phyloP scores from a whole-genome alignment of 805 yeast genomes.

The Tetrapisispora pingtungensis region DNA sequence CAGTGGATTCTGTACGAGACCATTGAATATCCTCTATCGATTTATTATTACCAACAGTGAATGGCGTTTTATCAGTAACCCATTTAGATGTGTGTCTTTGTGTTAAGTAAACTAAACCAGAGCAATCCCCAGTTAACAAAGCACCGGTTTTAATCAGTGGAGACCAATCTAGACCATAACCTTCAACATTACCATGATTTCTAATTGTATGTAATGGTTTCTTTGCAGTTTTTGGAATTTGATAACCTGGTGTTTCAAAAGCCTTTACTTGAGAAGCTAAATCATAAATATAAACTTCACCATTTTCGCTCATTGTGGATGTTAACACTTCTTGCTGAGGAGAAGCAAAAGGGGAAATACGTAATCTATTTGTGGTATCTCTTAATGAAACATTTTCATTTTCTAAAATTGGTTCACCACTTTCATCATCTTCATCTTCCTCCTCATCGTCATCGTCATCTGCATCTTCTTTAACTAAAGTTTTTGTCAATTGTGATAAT shows the following conservation, averaged over 20 bases:
- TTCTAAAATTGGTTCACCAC: constrained; percentile 78
- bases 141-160: constrained; percentile 74
- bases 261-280: constrained; percentile 69
- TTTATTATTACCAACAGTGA: constrained; percentile 45
- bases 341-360: constrained; percentile 70
- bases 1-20: constrained; percentile 87
- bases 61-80: constrained; percentile 80
- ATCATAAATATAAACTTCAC: constrained; percentile 82
- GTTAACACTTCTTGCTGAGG: constrained; percentile 64
- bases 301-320: constrained; percentile 82
- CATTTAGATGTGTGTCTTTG: constrained; percentile 67
- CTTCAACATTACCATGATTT: constrained; percentile 90
- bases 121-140: constrained; percentile 76
- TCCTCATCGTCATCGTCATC: constrained; percentile 65
- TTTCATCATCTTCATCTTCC: constrained; percentile 63
- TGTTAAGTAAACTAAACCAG: constrained; percentile 76
- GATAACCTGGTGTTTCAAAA: constrained; percentile 79
- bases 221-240: constrained; percentile 65
- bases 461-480: constrained; percentile 74
- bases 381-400: constrained; percentile 67
- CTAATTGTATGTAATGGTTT: constrained; percentile 75
- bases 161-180: constrained; percentile 96
- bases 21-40: constrained; percentile 97
- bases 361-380: constrained; percentile 79
- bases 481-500: constrained; percentile 70